Percentiles rank a stretch among this genome's conserved stretches.
phyloP scores from a whole-genome alignment of 345 rosid genomes.

The Euphorbia tirucalli region DNA sequence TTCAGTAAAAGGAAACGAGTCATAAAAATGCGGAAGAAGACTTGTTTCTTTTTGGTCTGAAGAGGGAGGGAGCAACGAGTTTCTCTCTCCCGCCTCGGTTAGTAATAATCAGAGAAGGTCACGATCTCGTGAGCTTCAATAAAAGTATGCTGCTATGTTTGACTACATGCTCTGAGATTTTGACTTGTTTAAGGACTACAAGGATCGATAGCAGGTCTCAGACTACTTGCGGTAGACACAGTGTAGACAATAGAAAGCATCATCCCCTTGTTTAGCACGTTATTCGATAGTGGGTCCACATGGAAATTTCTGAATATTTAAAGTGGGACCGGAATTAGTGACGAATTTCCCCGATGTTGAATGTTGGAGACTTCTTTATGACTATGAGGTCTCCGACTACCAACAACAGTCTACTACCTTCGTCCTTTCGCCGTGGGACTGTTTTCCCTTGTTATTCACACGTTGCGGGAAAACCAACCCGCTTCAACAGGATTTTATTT shows the following conservation, averaged over 20 bases:
- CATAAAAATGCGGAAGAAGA: not conserved
- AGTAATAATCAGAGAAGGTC: not conserved
- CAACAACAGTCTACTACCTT: too few relatives aligned
- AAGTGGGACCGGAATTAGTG: not conserved
- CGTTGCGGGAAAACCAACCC: too few relatives aligned
- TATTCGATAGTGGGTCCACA: not conserved
- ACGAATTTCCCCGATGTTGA: not conserved
- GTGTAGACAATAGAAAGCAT: not conserved
- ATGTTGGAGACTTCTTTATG: not conserved
- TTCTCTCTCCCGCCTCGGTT: not conserved
- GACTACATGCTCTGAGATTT: too few relatives aligned
- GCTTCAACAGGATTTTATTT: too few relatives aligned
- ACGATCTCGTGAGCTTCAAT: not conserved
- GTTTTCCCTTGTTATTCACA: too few relatives aligned
- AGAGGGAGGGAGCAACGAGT: not conserved
- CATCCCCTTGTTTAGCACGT: slow-evolving; percentile 4
- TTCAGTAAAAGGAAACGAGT: too few relatives aligned
- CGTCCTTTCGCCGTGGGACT: too few relatives aligned
- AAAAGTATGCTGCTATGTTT: too few relatives aligned
- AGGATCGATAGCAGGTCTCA: not conserved
- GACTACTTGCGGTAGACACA: not conserved
- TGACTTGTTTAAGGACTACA: not conserved
- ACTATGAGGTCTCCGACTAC: not conserved
- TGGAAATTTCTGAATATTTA: not conserved
- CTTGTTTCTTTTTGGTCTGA: too few relatives aligned